These are phyloP conservation scores for Piper longum DNA, from an alignment of 164 flowering plant genomes.

Conservation along the genomic window DNA sequence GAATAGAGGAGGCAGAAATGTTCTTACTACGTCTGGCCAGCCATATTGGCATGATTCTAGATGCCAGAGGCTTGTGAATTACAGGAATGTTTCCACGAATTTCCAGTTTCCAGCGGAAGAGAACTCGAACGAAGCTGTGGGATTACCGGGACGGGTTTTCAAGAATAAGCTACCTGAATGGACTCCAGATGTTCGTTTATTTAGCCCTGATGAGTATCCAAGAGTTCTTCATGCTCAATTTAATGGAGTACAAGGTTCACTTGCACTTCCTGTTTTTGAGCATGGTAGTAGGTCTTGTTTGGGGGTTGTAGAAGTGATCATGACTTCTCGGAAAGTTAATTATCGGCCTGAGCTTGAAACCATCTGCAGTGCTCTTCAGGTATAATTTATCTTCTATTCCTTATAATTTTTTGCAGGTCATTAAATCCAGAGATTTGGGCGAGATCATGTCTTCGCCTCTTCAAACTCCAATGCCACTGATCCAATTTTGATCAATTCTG, in stretches of 20 bases:
- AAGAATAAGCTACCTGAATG: slow-evolving; percentile 70
- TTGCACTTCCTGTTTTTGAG: slow-evolving; percentile 83
- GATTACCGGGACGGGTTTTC: slow-evolving; percentile 79
- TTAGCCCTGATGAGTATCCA: slow-evolving; percentile 56
- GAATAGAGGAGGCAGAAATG: slow-evolving; percentile 31
- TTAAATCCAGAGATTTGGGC: neutral
- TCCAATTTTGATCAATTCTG: neutral
- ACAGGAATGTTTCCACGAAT: slow-evolving; percentile 45
- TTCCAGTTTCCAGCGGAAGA: slow-evolving; percentile 60
- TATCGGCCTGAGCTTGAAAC: slow-evolving; percentile 58
- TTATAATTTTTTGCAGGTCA: neutral
- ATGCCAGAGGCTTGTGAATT: slow-evolving; percentile 36
- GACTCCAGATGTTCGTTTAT: slow-evolving; percentile 83
- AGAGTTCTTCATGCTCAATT: slow-evolving; percentile 49
- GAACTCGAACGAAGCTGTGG: slow-evolving; percentile 31
- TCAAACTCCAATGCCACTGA: neutral
- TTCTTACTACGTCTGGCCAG: slow-evolving; percentile 49
- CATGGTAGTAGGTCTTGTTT: slow-evolving; percentile 56
- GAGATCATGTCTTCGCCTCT: too few species aligned
- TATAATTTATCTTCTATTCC: slow-evolving; percentile 10
- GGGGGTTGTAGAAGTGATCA: slow-evolving; percentile 81
- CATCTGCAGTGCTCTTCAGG: slow-evolving; percentile 86
- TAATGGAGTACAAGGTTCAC: slow-evolving; percentile 59
- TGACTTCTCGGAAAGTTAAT: slow-evolving; percentile 40
- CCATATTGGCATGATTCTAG: slow-evolving; percentile 36